Percentiles rank a stretch among this genome's conserved stretches.
Evolutionary conservation across 371 early-diverging fungal genomes (phyloP).

Genomic region (Capillidium rhysosporum): DNA sequence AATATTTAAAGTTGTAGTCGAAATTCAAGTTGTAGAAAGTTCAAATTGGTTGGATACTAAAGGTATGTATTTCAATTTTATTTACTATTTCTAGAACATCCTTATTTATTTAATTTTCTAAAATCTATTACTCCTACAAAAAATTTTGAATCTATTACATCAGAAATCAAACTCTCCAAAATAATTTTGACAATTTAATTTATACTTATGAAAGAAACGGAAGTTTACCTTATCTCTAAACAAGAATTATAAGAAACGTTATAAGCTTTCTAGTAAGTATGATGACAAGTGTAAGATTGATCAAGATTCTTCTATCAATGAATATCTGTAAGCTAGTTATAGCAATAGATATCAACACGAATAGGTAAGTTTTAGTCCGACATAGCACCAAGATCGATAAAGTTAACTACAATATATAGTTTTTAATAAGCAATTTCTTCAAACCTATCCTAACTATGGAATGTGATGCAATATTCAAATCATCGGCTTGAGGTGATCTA

Average conservation of each 20-base stretch:
- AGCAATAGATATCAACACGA: slow-evolving; percentile 79
- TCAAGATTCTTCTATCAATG: slow-evolving; percentile 20
- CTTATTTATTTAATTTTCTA: no score
- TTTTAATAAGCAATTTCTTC: slow-evolving; percentile 67
- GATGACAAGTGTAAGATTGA: slow-evolving; percentile 77
- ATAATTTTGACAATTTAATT: no score
- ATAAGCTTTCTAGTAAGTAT: slow-evolving; percentile 55
- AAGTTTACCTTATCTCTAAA: not conserved
- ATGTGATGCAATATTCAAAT: slow-evolving; percentile 80
- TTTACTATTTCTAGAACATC: no score
- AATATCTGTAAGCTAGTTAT: slow-evolving; percentile 54
- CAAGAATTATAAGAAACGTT: slow-evolving; percentile 77
- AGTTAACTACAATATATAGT: slow-evolving; percentile 78
- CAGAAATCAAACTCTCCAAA: no score
- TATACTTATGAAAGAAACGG: no score
- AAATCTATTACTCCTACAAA: no score
- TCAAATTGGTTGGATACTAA: no score
- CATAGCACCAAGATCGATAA: slow-evolving; percentile 82
- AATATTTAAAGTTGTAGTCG: no score
- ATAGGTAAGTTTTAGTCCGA: slow-evolving; percentile 53
- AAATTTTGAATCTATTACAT: no score
- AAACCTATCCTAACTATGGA: slow-evolving; percentile 31
- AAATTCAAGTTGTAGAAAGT: no score
- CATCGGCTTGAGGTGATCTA: slow-evolving; percentile 88
- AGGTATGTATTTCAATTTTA: no score